Percentiles rank a stretch among this genome's conserved stretches.
These are phyloP conservation scores for Coemansia sp. DNA, from an alignment of 192 early-diverging fungal genomes.

Conservation along the genomic window DNA sequence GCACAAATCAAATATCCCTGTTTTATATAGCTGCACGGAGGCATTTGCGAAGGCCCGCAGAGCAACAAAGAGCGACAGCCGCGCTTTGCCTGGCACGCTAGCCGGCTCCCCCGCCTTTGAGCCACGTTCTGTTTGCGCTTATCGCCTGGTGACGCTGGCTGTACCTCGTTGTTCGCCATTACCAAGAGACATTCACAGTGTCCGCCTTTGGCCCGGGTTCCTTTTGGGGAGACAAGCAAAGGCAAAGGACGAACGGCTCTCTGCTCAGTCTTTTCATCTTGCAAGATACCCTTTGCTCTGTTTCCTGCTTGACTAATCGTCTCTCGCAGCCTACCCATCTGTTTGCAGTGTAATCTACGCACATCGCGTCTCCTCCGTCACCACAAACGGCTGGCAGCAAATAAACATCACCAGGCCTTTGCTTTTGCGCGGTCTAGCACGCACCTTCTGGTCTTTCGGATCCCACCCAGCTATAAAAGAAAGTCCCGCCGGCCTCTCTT, in stretches of 20 bases:
- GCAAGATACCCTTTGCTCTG: constrained; percentile 1
- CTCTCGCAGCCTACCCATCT: background rate
- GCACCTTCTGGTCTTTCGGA: background rate
- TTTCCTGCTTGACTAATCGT: constrained; percentile 4
- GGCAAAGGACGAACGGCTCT: background rate
- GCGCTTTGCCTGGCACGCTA: constrained; percentile 1
- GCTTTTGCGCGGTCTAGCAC: background rate
- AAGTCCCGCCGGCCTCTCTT: background rate
- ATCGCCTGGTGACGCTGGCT: background rate
- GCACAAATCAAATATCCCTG: background rate
- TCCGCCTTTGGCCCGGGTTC: background rate
- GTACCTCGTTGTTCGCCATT: background rate
- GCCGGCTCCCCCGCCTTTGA: background rate
- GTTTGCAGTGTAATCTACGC: background rate
- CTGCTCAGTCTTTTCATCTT: background rate
- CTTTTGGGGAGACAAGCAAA: background rate
- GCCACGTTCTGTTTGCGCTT: background rate
- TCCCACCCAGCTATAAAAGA: constrained; percentile 4
- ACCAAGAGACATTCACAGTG: too few species aligned
- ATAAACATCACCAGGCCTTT: background rate
- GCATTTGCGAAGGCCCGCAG: background rate
- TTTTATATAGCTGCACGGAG: constrained; percentile 5
- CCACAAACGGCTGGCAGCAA: background rate
- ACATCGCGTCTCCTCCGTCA: background rate
- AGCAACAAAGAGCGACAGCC: background rate